Evolutionary conservation across 495 filamentous ascomycete genomes (phyloP).

Genomic region (Immersiella caudata): DNA sequence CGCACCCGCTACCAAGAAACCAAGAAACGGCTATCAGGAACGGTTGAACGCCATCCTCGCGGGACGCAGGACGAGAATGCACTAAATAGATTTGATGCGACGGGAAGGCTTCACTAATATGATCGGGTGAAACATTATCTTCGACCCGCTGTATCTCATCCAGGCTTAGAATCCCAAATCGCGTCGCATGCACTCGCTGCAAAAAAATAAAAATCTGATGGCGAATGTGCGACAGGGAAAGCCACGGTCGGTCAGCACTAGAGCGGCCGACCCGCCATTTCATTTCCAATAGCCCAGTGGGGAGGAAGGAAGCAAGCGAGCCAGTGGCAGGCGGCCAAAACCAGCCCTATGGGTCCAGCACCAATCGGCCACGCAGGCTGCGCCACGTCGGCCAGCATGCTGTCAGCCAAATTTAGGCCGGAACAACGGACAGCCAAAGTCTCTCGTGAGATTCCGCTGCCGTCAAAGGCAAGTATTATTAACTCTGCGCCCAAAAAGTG

Average conservation of each 20-base stretch:
- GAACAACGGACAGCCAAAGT: neutral
- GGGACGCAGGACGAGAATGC: neutral
- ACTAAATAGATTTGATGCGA: neutral
- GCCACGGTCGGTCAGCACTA: slow-evolving; percentile 3
- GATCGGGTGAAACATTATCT: neutral
- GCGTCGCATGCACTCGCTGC: too few species aligned
- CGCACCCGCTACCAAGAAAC: neutral
- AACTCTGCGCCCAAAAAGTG: neutral
- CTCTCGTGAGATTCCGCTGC: slow-evolving; percentile 3
- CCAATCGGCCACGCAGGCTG: neutral
- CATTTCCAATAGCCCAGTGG: neutral
- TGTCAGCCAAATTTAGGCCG: slow-evolving; percentile 15
- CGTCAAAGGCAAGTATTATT: neutral
- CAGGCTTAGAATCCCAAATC: neutral
- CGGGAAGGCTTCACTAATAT: neutral
- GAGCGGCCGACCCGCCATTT: neutral
- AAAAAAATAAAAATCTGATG: too few species aligned
- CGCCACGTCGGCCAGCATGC: slow-evolving; percentile 8
- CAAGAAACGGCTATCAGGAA: neutral
- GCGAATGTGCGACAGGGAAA: neutral
- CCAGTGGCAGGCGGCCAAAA: neutral
- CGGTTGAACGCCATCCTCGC: neutral
- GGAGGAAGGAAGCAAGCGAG: neutral
- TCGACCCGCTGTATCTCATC: neutral
- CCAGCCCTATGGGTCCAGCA: slow-evolving; percentile 5